Base-by-base conservation (phyloP, 306 rosid genomes). In the Gastrolobium villosum region DNA sequence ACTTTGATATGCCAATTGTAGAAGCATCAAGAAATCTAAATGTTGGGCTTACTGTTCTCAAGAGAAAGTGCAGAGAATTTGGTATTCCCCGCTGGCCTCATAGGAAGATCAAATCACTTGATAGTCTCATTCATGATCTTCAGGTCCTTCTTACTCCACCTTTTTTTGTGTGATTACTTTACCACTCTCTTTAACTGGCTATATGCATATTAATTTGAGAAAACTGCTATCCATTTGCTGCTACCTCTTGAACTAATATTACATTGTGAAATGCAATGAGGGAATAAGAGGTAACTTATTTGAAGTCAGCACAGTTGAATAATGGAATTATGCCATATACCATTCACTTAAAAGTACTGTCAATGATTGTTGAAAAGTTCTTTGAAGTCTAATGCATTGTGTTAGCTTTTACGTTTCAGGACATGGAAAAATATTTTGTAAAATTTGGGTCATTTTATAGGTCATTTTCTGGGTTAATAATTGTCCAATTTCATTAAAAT, bases 41-140 rank as follows among this genome's bases (percentile, higher is more conserved):
- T 14, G 87, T 92, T 54, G 98, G 98, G 54, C 90, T 94, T 44
- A 90, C 98, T 37, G 97, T 88, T 71, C 96, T 94, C 53, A 94
- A 94, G 86, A 88, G 80, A 84, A 94, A 90, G 81, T 90, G 98
- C 79, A 90, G 98, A 88, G 97, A 94, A 77, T 88, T 90, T 9
- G 97, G 98, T 39, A 94, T 94, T 77, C 92, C 91, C 37, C 94
- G 98, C 67, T 94, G 98, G 96, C 98, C 97, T 46, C 98, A 94
- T 81, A 87, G 98, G 84, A 94, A 94, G 84, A 90, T 94, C 70
- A 94, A 90, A 86, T 94, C 98, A 9, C 93, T 94, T 10, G 97
- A 90, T 75, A 60, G 88, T 86, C 97, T 94, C 88, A 94, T 94
- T 67, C 90, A 80, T 52, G 93, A 88, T 86, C 97, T 94, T 75